Evolutionary conservation across 495 filamentous ascomycete species (phyloP).

Genomic region (Ramalina intermedia): DNA sequence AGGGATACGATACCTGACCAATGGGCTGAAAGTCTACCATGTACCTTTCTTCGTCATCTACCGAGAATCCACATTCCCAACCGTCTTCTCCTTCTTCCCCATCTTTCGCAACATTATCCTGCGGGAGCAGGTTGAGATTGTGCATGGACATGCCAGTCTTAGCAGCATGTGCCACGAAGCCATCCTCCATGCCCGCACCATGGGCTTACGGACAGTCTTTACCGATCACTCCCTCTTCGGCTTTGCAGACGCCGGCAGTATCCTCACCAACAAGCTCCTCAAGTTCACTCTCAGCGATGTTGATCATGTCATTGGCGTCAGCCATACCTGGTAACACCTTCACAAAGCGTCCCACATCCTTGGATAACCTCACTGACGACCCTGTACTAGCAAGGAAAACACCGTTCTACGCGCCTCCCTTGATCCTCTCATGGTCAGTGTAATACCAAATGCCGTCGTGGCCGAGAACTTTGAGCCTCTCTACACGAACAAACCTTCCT

Average conservation of each 20-base stretch:
- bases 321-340: conserved; percentile 72
- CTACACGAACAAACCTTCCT: conserved; percentile 16
- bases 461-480: conserved; percentile 85
- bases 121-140: conserved; percentile 87
- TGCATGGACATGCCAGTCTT: conserved; percentile 87
- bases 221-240: conserved; percentile 98
- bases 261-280: conserved; percentile 88
- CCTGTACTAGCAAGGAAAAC: conserved; percentile 70
- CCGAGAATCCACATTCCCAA: conserved; percentile 86
- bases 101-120: conserved; percentile 92
- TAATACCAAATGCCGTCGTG: conserved; percentile 94
- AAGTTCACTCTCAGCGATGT: conserved; percentile 96
- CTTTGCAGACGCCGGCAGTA: conserved; percentile 91
- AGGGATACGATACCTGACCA: conserved; percentile 92
- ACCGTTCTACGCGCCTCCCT: conserved; percentile 89
- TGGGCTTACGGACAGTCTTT: conserved; percentile 90
- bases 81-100: conserved; percentile 96
- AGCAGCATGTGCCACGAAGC: conserved; percentile 90
- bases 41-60: conserved; percentile 93
- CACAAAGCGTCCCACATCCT: neutral
- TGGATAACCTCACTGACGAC: neutral
- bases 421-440: conserved; percentile 91
- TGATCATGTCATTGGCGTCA: conserved; percentile 95
- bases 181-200: conserved; percentile 87
- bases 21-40: conserved; percentile 96